Conservation (phyloP, 75 land plant genomes). For the Larix kaempferi region DNA sequence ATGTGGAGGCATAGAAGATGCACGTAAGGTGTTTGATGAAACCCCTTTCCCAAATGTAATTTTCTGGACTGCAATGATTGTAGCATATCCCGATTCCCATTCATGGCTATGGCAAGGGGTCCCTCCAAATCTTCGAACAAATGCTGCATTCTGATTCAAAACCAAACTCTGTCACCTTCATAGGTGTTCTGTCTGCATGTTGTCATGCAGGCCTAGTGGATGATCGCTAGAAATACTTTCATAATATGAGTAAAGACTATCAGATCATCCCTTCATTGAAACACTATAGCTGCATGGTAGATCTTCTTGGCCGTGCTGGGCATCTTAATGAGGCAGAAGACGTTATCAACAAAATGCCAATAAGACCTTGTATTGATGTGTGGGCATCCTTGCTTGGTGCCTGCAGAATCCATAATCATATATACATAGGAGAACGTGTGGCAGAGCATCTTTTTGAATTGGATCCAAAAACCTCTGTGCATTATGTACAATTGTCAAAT, state of each 20-base stretch:
- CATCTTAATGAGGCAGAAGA: not conserved
- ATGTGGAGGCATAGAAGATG: conserved; percentile 1
- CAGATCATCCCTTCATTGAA: conserved; percentile 5
- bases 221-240: conserved; percentile 9
- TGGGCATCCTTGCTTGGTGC: conserved; percentile 17
- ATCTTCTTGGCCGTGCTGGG: conserved; percentile 24
- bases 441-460: conserved; percentile 7
- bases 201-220: conserved; percentile 17
- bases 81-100: conserved; percentile 18
- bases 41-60: not conserved
- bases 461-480: conserved; percentile 1
- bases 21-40: conserved; percentile 5
- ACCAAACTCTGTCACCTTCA: conserved; percentile 18
- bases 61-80: conserved; percentile 21
- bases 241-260: conserved; percentile 1
- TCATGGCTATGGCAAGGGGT: conserved; percentile 15
- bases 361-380: not conserved
- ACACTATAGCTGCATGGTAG: conserved; percentile 17
- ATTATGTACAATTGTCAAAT: conserved; percentile 17
- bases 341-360: conserved; percentile 12
- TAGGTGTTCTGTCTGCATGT: conserved; percentile 14
- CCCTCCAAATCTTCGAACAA: conserved; percentile 13
- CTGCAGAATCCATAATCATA: conserved; percentile 13
- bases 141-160: conserved; percentile 13
- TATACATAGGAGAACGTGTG: conserved; percentile 14